A percentile compares a stretch with the other conserved stretches of the same genome.
Conservation (phyloP, 805 yeast genomes). For the Candida coleopterorum region DNA sequence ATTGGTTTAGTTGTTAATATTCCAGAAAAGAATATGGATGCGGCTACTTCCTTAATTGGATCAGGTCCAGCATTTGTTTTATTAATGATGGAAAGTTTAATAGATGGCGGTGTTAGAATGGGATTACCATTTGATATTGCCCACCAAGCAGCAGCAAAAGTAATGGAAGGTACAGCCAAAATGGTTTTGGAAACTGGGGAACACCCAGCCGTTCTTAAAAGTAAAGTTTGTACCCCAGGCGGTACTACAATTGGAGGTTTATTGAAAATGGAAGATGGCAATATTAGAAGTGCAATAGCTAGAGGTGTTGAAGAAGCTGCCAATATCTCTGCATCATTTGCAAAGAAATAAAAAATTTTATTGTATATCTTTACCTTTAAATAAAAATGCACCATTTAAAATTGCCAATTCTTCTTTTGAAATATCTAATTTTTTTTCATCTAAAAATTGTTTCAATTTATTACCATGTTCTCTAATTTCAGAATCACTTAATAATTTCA, state of each 20-base stretch:
- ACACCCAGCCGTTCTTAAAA: conserved; percentile 86
- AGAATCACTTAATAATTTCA: conserved; percentile 32
- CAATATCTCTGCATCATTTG: conserved; percentile 57
- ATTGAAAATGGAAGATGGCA: conserved; percentile 85
- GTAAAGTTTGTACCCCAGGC: conserved; percentile 93
- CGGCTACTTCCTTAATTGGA: conserved; percentile 91
- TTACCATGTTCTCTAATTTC: conserved; percentile 28
- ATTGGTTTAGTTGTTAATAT: conserved; percentile 64
- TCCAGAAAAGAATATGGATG: conserved; percentile 93
- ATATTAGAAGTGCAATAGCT: conserved; percentile 81
- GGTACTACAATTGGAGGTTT: conserved; percentile 97
- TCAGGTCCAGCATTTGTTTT: conserved; percentile 95
- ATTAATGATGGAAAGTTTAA: conserved; percentile 82
- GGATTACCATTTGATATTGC: conserved; percentile 87
- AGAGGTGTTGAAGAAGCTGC: conserved; percentile 91
- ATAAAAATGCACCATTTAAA: conserved; percentile 6
- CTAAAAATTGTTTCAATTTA: conserved; percentile 26
- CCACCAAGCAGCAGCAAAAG: conserved; percentile 84
- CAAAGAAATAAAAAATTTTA: conserved; percentile 27
- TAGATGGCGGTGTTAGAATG: conserved; percentile 92
- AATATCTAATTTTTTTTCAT: conserved; percentile 26
- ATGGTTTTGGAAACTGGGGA: conserved; percentile 79
- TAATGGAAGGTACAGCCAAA: conserved; percentile 88
- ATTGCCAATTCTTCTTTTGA: conserved; percentile 28
- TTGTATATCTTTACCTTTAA: conserved; percentile 7